Evolutionary conservation across 2,329 filamentous ascomycete species (phyloP).

Genomic region (Phoma sp.): DNA sequence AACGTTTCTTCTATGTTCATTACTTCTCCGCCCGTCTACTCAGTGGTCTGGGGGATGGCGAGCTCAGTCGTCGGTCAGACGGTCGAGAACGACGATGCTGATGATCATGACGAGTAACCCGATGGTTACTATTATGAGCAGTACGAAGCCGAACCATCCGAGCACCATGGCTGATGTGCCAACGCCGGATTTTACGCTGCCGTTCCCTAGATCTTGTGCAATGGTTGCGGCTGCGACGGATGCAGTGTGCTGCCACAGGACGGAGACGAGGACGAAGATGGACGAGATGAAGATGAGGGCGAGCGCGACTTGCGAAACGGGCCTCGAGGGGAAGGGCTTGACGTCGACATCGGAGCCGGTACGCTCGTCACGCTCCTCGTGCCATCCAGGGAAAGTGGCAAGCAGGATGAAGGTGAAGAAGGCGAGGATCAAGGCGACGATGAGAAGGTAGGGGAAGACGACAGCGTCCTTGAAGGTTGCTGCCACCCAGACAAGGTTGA

Average conservation of each 20-base stretch:
- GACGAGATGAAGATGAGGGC: constrained; percentile 82
- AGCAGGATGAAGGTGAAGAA: constrained; percentile 95
- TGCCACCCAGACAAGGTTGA: constrained; percentile 97
- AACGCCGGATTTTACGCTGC: constrained; percentile 82
- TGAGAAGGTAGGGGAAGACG: constrained; percentile 97
- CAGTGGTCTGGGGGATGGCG: not conserved
- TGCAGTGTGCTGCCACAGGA: constrained; percentile 92
- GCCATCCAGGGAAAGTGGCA: constrained; percentile 96
- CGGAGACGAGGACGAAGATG: constrained; percentile 69
- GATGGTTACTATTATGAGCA: constrained; percentile 94
- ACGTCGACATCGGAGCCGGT: constrained; percentile 84
- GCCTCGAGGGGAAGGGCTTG: constrained; percentile 89
- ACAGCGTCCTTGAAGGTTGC: constrained; percentile 98
- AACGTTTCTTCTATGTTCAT: constrained; percentile 19
- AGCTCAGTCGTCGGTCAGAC: constrained; percentile 55
- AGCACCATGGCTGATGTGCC: constrained; percentile 96
- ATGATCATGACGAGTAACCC: constrained; percentile 95
- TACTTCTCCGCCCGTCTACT: constrained; percentile 11
- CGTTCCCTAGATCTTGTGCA: constrained; percentile 90
- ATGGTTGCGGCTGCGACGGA: constrained; percentile 94
- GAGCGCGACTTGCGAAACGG: constrained; percentile 89
- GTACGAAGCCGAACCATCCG: constrained; percentile 94
- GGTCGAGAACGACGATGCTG: constrained; percentile 80
- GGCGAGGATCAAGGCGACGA: constrained; percentile 96
- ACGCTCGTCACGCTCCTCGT: constrained; percentile 81